These are phyloP conservation scores for Lablab purpureus DNA, from an alignment of 306 rosid genomes.

Conservation along the genomic window DNA sequence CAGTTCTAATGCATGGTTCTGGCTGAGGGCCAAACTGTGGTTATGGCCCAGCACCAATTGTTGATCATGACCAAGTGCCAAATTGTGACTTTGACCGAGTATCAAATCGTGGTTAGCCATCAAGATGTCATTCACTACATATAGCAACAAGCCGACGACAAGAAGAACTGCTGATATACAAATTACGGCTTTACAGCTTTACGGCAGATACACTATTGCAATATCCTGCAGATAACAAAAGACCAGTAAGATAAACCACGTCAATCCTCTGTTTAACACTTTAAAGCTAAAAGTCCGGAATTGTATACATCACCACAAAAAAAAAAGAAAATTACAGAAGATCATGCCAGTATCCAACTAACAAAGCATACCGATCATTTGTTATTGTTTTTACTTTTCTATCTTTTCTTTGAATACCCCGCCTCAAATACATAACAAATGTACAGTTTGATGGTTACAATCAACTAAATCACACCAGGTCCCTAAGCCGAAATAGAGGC, in stretches of 20 bases:
- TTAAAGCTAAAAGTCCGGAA: slow-evolving; percentile 31
- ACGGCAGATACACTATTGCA: slow-evolving; percentile 52
- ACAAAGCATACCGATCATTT: slow-evolving; percentile 31
- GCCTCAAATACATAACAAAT: neutral
- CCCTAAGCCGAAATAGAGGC: neutral
- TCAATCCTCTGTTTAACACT: slow-evolving; percentile 31
- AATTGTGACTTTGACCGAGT: slow-evolving; percentile 81
- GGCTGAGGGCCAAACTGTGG: slow-evolving; percentile 68
- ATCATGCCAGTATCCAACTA: neutral
- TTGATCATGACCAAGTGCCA: slow-evolving; percentile 80
- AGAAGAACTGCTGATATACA: slow-evolving; percentile 23
- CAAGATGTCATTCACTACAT: slow-evolving; percentile 37
- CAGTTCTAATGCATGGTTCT: slow-evolving; percentile 71
- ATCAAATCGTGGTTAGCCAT: slow-evolving; percentile 88
- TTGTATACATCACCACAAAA: slow-evolving; percentile 32
- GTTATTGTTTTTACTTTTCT: slow-evolving; percentile 13
- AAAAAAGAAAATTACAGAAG: neutral
- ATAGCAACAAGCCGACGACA: slow-evolving; percentile 6
- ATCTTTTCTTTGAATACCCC: slow-evolving; percentile 33
- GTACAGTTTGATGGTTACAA: slow-evolving; percentile 6
- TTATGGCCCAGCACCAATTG: slow-evolving; percentile 71
- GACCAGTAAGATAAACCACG: slow-evolving; percentile 31
- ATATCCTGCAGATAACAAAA: slow-evolving; percentile 38
- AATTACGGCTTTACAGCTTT: slow-evolving; percentile 39
- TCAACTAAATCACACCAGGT: slow-evolving; percentile 10